phyloP scores from a whole-genome alignment of 1,284 basidiomycete species.

The Amylostereum areolatum region DNA sequence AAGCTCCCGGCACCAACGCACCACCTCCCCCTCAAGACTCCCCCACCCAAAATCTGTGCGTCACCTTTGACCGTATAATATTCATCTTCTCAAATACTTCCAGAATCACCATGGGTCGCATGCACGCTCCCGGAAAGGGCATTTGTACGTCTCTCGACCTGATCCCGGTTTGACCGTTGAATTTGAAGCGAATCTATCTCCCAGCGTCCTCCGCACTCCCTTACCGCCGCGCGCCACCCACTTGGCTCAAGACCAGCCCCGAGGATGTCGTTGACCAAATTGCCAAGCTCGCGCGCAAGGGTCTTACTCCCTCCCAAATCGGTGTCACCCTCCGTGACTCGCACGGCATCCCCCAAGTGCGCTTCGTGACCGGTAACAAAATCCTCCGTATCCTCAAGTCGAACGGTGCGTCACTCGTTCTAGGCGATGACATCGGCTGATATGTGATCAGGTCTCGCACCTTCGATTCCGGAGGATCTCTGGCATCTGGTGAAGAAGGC shows the following conservation, averaged over 20 bases:
- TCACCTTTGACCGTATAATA: background rate
- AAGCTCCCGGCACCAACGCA: slow-evolving; percentile 34
- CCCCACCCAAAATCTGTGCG: slow-evolving; percentile 32
- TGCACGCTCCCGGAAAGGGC: slow-evolving; percentile 98
- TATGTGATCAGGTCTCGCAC: slow-evolving; percentile 78
- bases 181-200: background rate
- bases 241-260: slow-evolving; percentile 95
- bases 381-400: slow-evolving; percentile 98
- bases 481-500: slow-evolving; percentile 99
- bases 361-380: slow-evolving; percentile 99
- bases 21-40: slow-evolving; percentile 29
- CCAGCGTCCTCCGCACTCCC: slow-evolving; percentile 94
- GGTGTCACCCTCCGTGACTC: slow-evolving; percentile 98
- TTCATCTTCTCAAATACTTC: background rate
- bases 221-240: slow-evolving; percentile 91
- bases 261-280: slow-evolving; percentile 97
- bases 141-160: slow-evolving; percentile 63
- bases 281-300: slow-evolving; percentile 96
- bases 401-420: slow-evolving; percentile 57
- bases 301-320: slow-evolving; percentile 96
- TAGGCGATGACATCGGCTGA: background rate
- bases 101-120: slow-evolving; percentile 75
- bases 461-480: slow-evolving; percentile 97
- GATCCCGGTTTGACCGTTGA: no score
- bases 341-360: slow-evolving; percentile 96